Base-by-base conservation (phyloP, 2,329 filamentous ascomycete species). In the Amphichorda felina region DNA sequence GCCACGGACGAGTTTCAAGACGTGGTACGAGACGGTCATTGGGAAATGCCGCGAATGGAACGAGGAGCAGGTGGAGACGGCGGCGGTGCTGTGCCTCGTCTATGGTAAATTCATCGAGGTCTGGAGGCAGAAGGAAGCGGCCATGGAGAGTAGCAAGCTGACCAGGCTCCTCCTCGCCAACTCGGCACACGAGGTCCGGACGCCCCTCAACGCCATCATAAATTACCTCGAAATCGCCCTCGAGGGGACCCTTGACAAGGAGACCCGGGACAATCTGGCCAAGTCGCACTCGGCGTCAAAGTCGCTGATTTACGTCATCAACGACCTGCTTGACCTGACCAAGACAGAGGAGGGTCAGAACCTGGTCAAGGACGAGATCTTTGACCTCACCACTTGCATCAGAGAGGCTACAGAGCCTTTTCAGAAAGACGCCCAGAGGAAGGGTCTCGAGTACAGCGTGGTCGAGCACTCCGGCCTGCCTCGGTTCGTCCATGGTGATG, bases 141-240 rank as follows among this genome's bases (percentile, higher is more conserved):
- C 83, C 0, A 52, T 94, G 40, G 81, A 93, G 46, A 89, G 67
- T 50, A 93, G 82, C 45, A 81, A 88, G 40, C 64, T 94, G 2
- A 94, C 85, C 0, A 69, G 75, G 32, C 58, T 94, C 4, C 59
- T 94, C 2, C 64, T 94, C 16, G 83, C 86, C 4, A 94, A 94
- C 44, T 93, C 86, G 0, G 87, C 87, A 0, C 88, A 94, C 43
- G 87, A 94, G 60, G 85, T 94, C 8, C 79, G 88, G 34, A 94
- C 87, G 1, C 87, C 87, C 0, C 61, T 94, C 2, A 94, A 94
- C 49, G 87, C 87, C 13, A 94, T 94, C 48, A 93, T 94, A 56
- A 94, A 94, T 47, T 94, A 93, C 45, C 70, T 94, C 1, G 87
- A 94, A 46, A 94, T 94, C 43, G 87, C 87, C 0, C 60, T 94